Percentiles rank a stretch among this genome's conserved stretches.
These are phyloP conservation scores for Thermothielavioides terrestris DNA, from an alignment of 495 filamentous ascomycete species.

Conservation along the genomic window DNA sequence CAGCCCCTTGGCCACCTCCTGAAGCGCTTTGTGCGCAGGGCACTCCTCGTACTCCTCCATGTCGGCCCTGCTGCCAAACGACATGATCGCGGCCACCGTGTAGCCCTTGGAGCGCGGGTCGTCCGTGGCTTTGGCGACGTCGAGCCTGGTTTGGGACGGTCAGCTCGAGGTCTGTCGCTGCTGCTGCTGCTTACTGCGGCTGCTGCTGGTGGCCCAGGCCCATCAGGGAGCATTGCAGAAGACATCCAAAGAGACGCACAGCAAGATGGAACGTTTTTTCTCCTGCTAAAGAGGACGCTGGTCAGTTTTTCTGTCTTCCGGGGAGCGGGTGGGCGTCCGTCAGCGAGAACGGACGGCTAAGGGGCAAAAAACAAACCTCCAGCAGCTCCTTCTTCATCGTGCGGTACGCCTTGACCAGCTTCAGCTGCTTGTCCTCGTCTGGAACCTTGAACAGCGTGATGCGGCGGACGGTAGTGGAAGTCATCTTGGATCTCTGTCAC, in stretches of 20 bases:
- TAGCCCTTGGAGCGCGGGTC: conserved; percentile 56
- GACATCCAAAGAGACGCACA: conserved; percentile 2
- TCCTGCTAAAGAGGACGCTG: conserved; percentile 34
- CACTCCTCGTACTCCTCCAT: conserved; percentile 63
- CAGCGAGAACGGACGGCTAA: background rate
- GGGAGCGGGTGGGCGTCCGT: background rate
- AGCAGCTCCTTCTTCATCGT: conserved; percentile 13
- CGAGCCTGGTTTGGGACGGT: no score
- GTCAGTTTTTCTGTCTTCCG: background rate
- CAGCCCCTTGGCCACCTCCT: conserved; percentile 34
- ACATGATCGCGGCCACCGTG: conserved; percentile 50
- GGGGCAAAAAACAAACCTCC: conserved; percentile 18
- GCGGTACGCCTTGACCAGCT: conserved; percentile 26
- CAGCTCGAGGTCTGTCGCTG: no score
- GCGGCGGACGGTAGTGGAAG: conserved; percentile 16
- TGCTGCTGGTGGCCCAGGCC: no score
- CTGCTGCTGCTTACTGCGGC: no score
- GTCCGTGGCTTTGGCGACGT: conserved; percentile 36
- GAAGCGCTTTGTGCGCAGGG: conserved; percentile 52
- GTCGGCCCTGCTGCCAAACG: conserved; percentile 55
- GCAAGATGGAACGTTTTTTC: conserved; percentile 58
- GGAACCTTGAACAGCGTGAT: conserved; percentile 35
- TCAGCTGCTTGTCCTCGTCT: conserved; percentile 19
- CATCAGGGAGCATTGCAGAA: no score
- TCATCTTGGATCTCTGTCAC: background rate